Percentiles rank a stretch among this genome's conserved stretches.
Conservation (phyloP, 1,284 basidiomycete species). For the Cerrena zonata region DNA sequence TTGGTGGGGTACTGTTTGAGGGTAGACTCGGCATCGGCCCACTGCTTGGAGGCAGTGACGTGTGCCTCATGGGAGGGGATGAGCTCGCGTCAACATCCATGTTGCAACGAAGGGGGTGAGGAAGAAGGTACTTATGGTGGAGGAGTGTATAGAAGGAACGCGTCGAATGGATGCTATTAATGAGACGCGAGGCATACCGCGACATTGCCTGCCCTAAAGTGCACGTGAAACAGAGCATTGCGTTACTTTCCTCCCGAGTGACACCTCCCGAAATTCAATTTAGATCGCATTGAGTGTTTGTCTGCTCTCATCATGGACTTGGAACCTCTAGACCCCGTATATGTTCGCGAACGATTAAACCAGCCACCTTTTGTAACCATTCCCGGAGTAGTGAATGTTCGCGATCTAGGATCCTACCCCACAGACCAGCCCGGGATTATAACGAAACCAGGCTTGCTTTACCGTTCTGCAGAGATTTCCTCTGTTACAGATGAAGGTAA, state of each 20-base stretch:
- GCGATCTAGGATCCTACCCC: slow-evolving; percentile 62
- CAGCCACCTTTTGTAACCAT: slow-evolving; percentile 62
- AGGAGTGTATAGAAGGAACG: slow-evolving; percentile 16
- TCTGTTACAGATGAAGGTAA: slow-evolving; percentile 60
- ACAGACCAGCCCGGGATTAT: slow-evolving; percentile 41
- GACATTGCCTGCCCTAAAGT: slow-evolving; percentile 41
- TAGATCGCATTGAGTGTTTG: too few relatives aligned
- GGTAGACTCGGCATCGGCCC: slow-evolving; percentile 48
- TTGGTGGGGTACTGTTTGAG: slow-evolving; percentile 37
- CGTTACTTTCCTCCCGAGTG: too few relatives aligned
- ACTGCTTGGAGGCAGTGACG: slow-evolving; percentile 65
- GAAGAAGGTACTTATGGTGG: slow-evolving; percentile 17
- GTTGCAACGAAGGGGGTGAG: slow-evolving; percentile 7
- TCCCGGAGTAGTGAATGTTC: slow-evolving; percentile 64
- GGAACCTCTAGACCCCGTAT: slow-evolving; percentile 58
- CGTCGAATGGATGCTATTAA: slow-evolving; percentile 16
- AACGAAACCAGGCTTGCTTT: slow-evolving; percentile 52
- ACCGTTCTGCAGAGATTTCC: slow-evolving; percentile 66
- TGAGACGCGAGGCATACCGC: slow-evolving; percentile 29
- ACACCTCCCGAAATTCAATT: too few relatives aligned
- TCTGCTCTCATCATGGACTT: slow-evolving; percentile 28
- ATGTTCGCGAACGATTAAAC: slow-evolving; percentile 57
- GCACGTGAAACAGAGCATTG: slow-evolving; percentile 1
- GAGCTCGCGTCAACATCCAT: slow-evolving; percentile 42
- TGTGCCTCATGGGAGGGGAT: slow-evolving; percentile 34